phyloP scores from a whole-genome alignment of 169 alveolate genomes.

The Eimeria falciformis region DNA sequence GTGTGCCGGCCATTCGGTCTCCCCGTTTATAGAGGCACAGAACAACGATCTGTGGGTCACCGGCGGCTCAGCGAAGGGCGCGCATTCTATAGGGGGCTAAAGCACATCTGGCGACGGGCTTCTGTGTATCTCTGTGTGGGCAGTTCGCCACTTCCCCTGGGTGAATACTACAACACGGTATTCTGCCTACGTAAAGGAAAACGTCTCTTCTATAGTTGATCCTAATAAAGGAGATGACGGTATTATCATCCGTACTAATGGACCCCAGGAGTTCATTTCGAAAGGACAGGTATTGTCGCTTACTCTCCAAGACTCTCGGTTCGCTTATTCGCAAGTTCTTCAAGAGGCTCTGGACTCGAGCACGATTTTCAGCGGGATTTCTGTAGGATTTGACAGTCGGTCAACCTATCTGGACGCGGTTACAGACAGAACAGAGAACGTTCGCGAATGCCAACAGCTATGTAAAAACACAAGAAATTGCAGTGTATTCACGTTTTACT shows the following conservation, averaged over 20 bases:
- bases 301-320: background rate
- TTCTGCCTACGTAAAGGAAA: no score
- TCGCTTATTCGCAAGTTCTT: background rate
- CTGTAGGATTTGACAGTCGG: slow-evolving; percentile 40
- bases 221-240: background rate
- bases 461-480: slow-evolving; percentile 32
- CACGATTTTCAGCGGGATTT: background rate
- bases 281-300: background rate
- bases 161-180: no score
- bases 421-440: slow-evolving; percentile 7
- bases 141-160: no score
- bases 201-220: background rate
- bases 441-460: slow-evolving; percentile 6
- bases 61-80: no score
- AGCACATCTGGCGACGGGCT: no score
- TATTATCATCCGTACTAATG: no score
- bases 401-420: background rate
- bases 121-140: no score
- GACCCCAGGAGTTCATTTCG: no score
- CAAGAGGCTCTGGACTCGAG: background rate
- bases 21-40: no score
- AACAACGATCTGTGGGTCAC: no score
- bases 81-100: no score
- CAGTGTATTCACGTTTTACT: slow-evolving; percentile 8
- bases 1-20: no score